phyloP scores from a whole-genome alignment of 1,284 basidiomycete species.

The Ustilago tritici region DNA sequence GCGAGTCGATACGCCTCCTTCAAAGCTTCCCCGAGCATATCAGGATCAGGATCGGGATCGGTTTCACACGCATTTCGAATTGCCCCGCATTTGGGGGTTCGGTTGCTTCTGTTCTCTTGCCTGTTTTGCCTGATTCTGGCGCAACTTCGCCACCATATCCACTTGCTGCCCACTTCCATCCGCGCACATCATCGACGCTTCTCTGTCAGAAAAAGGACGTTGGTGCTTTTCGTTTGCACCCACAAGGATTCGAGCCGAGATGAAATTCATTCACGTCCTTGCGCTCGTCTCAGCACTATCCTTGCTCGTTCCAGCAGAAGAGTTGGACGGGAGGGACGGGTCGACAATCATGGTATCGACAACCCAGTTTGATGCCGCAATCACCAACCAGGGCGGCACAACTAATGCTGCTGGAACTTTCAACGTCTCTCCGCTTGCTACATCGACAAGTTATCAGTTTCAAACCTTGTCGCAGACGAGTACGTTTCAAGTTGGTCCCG shows the following conservation, averaged over 20 bases:
- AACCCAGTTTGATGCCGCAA: constrained; percentile 47
- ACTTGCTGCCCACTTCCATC: too few species aligned
- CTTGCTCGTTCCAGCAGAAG: not conserved
- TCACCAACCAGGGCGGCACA: constrained; percentile 58
- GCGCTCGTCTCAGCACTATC: not conserved
- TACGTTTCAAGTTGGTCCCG: constrained; percentile 27
- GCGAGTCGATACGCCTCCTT: not conserved
- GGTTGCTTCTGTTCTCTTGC: too few species aligned
- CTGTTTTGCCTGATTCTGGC: not conserved
- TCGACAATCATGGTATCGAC: constrained; percentile 36
- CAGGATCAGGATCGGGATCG: not conserved
- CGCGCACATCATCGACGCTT: too few species aligned
- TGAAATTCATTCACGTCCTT: not conserved
- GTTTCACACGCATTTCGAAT: constrained; percentile 7
- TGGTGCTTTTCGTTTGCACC: too few species aligned
- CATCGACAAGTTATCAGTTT: constrained; percentile 42
- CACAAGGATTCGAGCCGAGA: not conserved
- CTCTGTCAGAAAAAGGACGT: not conserved
- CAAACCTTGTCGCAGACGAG: constrained; percentile 36
- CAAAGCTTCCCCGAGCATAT: not conserved
- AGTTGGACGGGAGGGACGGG: constrained; percentile 21
- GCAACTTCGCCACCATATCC: too few species aligned
- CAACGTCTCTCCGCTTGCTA: constrained; percentile 53
- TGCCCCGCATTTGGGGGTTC: constrained; percentile 28
- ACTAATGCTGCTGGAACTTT: constrained; percentile 60